A percentile compares a stretch with the other conserved stretches of the same genome.
phyloP scores from a whole-genome alignment of 2,329 filamentous ascomycete species.

The Fusarium marasasianum region DNA sequence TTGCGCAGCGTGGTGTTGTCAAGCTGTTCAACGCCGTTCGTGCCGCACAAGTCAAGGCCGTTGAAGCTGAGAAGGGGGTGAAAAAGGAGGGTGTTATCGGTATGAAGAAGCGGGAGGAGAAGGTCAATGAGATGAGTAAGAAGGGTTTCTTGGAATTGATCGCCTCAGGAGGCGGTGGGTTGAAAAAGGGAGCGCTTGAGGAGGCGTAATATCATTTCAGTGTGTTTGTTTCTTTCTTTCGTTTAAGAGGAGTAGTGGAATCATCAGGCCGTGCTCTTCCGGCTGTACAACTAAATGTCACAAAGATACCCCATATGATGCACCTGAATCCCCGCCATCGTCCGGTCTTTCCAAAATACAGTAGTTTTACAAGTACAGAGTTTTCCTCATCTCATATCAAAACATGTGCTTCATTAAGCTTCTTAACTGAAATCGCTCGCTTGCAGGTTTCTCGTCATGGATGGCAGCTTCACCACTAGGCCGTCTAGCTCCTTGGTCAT shows the following conservation, averaged over 20 bases:
- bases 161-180: constrained; percentile 66
- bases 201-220: constrained; percentile 56
- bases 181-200: constrained; percentile 68
- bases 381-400: constrained; percentile 26
- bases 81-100: constrained; percentile 80
- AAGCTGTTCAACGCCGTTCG: constrained; percentile 96
- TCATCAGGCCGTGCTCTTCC: constrained; percentile 39
- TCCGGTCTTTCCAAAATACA: constrained; percentile 35
- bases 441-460: constrained; percentile 96
- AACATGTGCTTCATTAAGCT: constrained; percentile 20
- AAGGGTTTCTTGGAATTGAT: constrained; percentile 96
- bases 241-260: constrained; percentile 44
- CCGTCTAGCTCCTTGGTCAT: constrained; percentile 94
- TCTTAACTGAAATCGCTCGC: constrained; percentile 81
- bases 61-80: constrained; percentile 76
- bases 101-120: constrained; percentile 82
- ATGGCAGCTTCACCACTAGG: constrained; percentile 82
- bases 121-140: constrained; percentile 94
- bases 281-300: constrained; percentile 40
- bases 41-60: constrained; percentile 88
- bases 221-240: constrained; percentile 30
- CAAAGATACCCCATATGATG: constrained; percentile 46
- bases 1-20: constrained; percentile 91
- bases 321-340: constrained; percentile 38
- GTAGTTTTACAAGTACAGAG: constrained; percentile 43